Conservation (phyloP, 2,329 filamentous ascomycete species). For the Drechslerella dactyloides region DNA sequence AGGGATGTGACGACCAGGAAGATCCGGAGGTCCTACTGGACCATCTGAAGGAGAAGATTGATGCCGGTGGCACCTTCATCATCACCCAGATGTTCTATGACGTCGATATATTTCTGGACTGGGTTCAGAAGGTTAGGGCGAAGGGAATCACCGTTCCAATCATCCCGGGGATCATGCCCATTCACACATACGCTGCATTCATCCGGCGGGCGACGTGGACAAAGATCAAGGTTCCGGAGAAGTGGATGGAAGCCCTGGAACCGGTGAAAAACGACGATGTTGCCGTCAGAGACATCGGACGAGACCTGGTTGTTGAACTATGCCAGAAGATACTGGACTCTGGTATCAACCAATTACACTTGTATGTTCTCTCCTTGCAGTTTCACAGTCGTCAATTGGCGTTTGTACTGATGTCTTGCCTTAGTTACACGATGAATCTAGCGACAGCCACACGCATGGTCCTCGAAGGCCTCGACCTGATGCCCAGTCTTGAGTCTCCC, state of each 20-base stretch:
- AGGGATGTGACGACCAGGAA: slow-evolving; percentile 91
- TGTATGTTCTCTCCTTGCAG: slow-evolving; percentile 61
- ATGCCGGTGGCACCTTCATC: slow-evolving; percentile 89
- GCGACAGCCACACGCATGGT: slow-evolving; percentile 93
- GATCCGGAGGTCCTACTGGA: slow-evolving; percentile 83
- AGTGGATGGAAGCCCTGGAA: slow-evolving; percentile 82
- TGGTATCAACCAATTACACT: slow-evolving; percentile 88
- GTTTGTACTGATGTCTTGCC: slow-evolving; percentile 40
- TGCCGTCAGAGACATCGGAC: slow-evolving; percentile 87
- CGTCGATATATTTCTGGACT: slow-evolving; percentile 88
- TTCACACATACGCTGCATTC: slow-evolving; percentile 93
- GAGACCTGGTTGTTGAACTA: slow-evolving; percentile 83
- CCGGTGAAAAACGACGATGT: slow-evolving; percentile 96
- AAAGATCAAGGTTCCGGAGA: slow-evolving; percentile 78
- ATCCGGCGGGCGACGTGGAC: slow-evolving; percentile 89
- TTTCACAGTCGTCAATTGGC: neutral
- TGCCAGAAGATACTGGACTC: slow-evolving; percentile 82
- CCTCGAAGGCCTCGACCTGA: slow-evolving; percentile 83
- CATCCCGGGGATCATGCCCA: slow-evolving; percentile 87
- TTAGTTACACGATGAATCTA: slow-evolving; percentile 94
- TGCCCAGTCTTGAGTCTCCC: slow-evolving; percentile 77
- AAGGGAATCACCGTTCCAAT: slow-evolving; percentile 84
- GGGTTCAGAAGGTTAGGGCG: slow-evolving; percentile 84
- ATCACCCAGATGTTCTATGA: slow-evolving; percentile 99
- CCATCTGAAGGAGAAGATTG: slow-evolving; percentile 95